Conservation (phyloP, 352 stramenopile genomes). For the Phytopythium helicoides region DNA sequence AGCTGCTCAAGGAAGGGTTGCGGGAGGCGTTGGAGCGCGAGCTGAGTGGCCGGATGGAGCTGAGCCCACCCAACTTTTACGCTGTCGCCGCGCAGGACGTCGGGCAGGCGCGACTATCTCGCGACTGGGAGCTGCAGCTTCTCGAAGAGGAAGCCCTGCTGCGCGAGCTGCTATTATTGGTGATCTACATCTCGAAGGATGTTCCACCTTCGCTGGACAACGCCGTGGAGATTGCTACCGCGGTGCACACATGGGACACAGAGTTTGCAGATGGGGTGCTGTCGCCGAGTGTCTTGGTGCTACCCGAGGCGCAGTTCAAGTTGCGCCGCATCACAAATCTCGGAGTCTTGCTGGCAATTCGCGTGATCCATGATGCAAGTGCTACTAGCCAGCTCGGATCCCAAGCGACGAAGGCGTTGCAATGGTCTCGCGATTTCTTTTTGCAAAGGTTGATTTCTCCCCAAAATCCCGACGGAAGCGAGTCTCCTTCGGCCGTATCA, state of each 20-base stretch:
- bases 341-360: constrained; percentile 29
- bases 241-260: constrained; percentile 31
- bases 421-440: constrained; percentile 30
- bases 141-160: constrained; percentile 57
- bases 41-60: constrained; percentile 38
- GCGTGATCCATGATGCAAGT: constrained; percentile 27
- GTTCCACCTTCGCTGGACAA: constrained; percentile 18
- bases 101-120: constrained; percentile 23
- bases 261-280: constrained; percentile 30
- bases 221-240: constrained; percentile 34
- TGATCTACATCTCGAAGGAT: constrained; percentile 38
- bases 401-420: not conserved
- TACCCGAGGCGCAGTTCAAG: constrained; percentile 15
- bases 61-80: constrained; percentile 30
- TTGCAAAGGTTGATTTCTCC: constrained; percentile 15
- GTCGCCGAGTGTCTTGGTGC: constrained; percentile 16
- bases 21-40: constrained; percentile 56
- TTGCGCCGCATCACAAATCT: constrained; percentile 25
- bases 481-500: too few species aligned
- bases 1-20: constrained; percentile 57
- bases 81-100: constrained; percentile 21
- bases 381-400: too few species aligned
- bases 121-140: constrained; percentile 55
- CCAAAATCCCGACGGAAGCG: not conserved
- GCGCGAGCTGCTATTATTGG: constrained; percentile 53